These are phyloP conservation scores for Sphagnum tenellum DNA, from an alignment of 225 moss, liverwort and hornwort species.

Conservation along the genomic window DNA sequence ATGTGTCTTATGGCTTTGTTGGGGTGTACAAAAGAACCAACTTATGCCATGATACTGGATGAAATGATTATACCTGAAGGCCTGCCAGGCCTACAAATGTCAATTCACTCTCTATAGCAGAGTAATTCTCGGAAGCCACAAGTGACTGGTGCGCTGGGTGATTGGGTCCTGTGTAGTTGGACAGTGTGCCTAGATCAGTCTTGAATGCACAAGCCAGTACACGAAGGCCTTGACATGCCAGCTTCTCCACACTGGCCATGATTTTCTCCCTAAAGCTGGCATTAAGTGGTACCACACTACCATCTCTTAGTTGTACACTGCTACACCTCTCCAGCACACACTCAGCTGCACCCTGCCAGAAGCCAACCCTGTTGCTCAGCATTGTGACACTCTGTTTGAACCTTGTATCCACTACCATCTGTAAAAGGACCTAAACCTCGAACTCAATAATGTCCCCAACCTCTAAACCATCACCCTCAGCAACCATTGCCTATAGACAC, in stretches of 20 bases:
- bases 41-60: no score
- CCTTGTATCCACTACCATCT: no score
- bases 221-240: slow-evolving; percentile 51
- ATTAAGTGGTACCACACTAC: slow-evolving; percentile 27
- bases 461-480: no score
- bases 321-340: slow-evolving; percentile 49
- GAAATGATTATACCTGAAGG: slow-evolving; percentile 32
- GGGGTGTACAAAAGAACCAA: no score
- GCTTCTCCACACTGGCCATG: slow-evolving; percentile 27
- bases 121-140: slow-evolving; percentile 32
- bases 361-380: no score
- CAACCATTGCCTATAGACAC: no score
- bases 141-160: slow-evolving; percentile 34
- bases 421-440: no score
- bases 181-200: slow-evolving; percentile 30
- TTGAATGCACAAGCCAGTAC: slow-evolving; percentile 52
- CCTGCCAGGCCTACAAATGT: slow-evolving; percentile 50
- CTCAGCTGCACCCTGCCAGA: slow-evolving; percentile 54
- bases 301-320: slow-evolving; percentile 42
- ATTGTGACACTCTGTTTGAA: no score
- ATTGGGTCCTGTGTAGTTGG: slow-evolving; percentile 34
- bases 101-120: slow-evolving; percentile 39
- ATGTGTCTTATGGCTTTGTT: no score
- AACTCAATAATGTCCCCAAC: no score
- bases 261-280: slow-evolving; percentile 28